Percentiles rank a stretch among this genome's conserved stretches.
These are phyloP conservation scores for Lactarius hatsudake DNA, from an alignment of 768 basidiomycete genomes.

Conservation along the genomic window DNA sequence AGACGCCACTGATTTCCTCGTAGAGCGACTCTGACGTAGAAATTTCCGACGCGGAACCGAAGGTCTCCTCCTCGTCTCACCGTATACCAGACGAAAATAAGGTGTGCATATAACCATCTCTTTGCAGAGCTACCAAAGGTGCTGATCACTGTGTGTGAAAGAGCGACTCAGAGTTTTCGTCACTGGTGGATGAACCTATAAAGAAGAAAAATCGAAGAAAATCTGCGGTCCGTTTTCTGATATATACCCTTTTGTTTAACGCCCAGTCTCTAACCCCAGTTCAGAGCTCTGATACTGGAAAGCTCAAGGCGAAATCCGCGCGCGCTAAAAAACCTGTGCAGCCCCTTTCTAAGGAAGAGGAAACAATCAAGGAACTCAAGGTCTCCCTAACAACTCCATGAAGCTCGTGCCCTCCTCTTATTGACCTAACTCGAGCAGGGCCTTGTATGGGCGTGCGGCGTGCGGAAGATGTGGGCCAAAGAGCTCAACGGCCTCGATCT, in stretches of 20 bases:
- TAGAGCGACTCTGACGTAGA: constrained; percentile 14
- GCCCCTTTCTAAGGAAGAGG: constrained; percentile 57
- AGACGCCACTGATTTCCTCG: background rate
- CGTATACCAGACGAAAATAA: background rate
- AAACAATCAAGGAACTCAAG: constrained; percentile 72
- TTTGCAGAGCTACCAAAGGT: background rate
- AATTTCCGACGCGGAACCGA: background rate
- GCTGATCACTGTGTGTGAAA: constrained; percentile 29
- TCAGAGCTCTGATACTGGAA: constrained; percentile 23
- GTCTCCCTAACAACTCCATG: constrained; percentile 35
- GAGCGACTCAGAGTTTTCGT: constrained; percentile 61
- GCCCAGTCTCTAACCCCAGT: background rate
- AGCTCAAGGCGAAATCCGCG: constrained; percentile 35
- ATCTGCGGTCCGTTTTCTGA: constrained; percentile 34
- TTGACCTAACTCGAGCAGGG: constrained; percentile 41
- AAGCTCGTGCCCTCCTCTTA: constrained; percentile 1
- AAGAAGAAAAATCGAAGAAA: constrained; percentile 43
- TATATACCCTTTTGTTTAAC: background rate
- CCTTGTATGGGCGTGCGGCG: constrained; percentile 69
- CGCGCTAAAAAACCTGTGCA: constrained; percentile 32
- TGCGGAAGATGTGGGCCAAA: constrained; percentile 74
- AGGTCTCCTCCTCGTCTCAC: constrained; percentile 7
- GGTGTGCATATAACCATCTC: background rate
- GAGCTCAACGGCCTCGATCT: constrained; percentile 60
- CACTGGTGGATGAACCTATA: constrained; percentile 54